Base-by-base conservation (phyloP, 164 flowering plant genomes). In the Dillenia suffruticosa region DNA sequence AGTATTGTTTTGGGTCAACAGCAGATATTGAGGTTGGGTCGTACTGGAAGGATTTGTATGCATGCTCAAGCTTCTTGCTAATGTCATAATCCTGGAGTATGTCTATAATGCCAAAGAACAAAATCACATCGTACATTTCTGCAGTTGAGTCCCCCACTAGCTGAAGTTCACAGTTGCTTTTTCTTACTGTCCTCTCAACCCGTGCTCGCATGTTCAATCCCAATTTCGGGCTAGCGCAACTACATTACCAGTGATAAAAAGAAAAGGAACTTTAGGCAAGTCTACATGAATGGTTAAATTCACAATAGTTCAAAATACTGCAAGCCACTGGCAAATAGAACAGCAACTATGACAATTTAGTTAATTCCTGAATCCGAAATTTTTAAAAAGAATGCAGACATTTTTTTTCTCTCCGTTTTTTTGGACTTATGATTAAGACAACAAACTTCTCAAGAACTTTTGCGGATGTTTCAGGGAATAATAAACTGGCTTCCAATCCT, bases 31-130 rank as follows among this genome's bases (percentile, higher is more conserved):
- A 87, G 56, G 84, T 85, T 0, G 93, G 83, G 49, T 87, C 91
- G 58, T 85, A 85, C 40, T 87, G 91, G 57, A 87, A 68, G 53
- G 93, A 84, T 72, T 89, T 89, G 80, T 89, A 87, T 8, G 93
- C 89, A 70, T 87, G 96, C 70, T 89, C 96, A 7, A 87, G 88
- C 66, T 85, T 89, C 77, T 89, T 89, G 72, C 81, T 87, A 48
- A 89, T 89, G 71, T 89, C 96, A 58, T 89, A 89, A 70, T 89
- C 92, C 65, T 89, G 96, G 70, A 89, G 92, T 69, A 87, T 87
- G 81, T 90, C 94, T 9, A 90, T 87, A 67, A 87, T 79, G 0
- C 96, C 96, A 61, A 90, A 90, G 68, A 80, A 84, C 82, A 90
- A 58, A 45, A 84, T 61, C 2, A 85, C 93, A 10, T 87, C 88